These are phyloP conservation scores for Suhomyces anneliseae DNA, from an alignment of 1,139 yeast genomes.

Conservation along the genomic window DNA sequence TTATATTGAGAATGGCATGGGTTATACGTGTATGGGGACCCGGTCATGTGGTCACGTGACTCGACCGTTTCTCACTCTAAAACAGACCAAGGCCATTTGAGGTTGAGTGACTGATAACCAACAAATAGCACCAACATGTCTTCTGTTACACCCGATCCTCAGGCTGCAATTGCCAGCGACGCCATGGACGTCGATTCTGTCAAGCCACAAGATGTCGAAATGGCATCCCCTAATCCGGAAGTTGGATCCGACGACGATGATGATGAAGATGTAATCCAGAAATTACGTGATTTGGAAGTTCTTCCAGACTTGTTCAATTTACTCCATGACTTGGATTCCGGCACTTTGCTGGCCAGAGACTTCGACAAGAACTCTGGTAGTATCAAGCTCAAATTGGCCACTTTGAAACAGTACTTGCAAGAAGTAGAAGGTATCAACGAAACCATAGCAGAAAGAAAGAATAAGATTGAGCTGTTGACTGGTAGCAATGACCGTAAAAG, in stretches of 20 bases:
- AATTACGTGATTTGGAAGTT: conserved; percentile 32
- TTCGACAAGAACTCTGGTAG: conserved; percentile 48
- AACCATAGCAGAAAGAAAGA: conserved; percentile 29
- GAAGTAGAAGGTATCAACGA: conserved; percentile 45
- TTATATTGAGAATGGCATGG: not conserved
- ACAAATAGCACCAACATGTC: not conserved
- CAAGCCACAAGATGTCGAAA: not conserved
- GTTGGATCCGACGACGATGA: conserved; percentile 4
- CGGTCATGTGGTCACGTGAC: not conserved
- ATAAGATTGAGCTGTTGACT: conserved; percentile 27
- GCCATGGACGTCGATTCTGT: conserved; percentile 9
- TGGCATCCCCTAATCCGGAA: not conserved
- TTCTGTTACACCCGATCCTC: not conserved
- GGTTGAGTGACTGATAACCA: too few relatives aligned
- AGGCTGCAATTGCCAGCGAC: not conserved
- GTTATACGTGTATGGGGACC: not conserved
- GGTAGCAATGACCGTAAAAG: conserved; percentile 27
- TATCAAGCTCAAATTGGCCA: conserved; percentile 37
- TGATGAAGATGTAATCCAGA: conserved; percentile 25
- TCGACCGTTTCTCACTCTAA: too few relatives aligned
- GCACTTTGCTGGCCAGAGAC: conserved; percentile 42
- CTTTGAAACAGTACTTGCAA: conserved; percentile 31
- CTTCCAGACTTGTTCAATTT: conserved; percentile 42
- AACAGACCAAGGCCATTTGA: too few relatives aligned
- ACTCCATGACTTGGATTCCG: conserved; percentile 37